Percentiles rank a stretch among this genome's conserved stretches.
Conservation (phyloP, 805 yeast species). For the Ascoidea rubescens region DNA sequence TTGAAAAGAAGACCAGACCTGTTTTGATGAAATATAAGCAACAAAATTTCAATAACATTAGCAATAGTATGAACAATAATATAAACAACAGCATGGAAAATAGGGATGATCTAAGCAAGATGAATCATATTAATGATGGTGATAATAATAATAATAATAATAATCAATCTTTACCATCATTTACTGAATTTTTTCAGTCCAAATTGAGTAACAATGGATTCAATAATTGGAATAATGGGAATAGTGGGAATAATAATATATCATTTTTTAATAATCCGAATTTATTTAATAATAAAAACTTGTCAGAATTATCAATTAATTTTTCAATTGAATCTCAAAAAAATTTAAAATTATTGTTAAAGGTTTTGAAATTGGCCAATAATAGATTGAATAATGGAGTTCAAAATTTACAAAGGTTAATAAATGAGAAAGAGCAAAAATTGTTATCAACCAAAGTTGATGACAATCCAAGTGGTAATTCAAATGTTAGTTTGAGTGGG, state of each 20-base stretch:
- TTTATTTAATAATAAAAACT: slow-evolving; percentile 7
- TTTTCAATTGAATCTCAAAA: slow-evolving; percentile 61
- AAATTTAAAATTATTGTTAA: slow-evolving; percentile 64
- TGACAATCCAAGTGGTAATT: slow-evolving; percentile 7
- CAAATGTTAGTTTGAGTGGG: slow-evolving; percentile 9
- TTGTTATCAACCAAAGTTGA: slow-evolving; percentile 13
- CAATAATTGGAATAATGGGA: no score
- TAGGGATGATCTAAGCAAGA: no score
- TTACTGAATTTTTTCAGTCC: not conserved
- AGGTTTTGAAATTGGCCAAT: slow-evolving; percentile 69
- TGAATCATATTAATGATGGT: no score
- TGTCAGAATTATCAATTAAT: slow-evolving; percentile 10
- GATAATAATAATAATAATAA: no score
- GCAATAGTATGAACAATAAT: no score
- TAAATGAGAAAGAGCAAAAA: slow-evolving; percentile 30
- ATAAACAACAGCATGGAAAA: no score
- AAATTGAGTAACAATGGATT: no score
- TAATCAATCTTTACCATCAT: not conserved
- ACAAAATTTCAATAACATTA: not conserved
- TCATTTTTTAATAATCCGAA: not conserved
- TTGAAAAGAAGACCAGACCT: slow-evolving; percentile 10
- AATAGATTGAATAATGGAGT: slow-evolving; percentile 60
- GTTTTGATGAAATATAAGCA: slow-evolving; percentile 7
- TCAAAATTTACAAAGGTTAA: slow-evolving; percentile 40
- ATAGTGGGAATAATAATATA: not conserved